Evolutionary conservation across 768 basidiomycete genomes (phyloP), one percentile per base, ranked within the genome.

Genomic region (Leucosporidium yakuticum): DNA sequence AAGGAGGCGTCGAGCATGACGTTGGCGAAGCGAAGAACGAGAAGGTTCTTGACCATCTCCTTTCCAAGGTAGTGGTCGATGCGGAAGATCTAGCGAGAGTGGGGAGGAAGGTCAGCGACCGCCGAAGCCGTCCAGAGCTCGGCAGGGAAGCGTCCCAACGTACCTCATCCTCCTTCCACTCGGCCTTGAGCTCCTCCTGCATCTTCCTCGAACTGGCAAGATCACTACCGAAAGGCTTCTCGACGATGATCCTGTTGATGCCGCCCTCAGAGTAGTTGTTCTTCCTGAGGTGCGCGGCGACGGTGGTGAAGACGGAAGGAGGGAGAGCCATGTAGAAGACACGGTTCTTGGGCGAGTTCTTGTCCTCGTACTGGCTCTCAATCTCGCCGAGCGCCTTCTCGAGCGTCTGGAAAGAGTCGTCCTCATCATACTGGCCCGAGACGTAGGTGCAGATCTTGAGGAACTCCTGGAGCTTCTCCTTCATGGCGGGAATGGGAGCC

Each of bases 61-160:
- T 99, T 99, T 66, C 95, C 95, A 62, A 99, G 88, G 79, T 99
- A 99, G 78, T 99, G 95, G 80, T 99, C 95, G 78, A 99, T 98
- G 62, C 95, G 89, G 86, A 90, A 99, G 15, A 94, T 98, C 82
- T 75, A n/a, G 62, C 12, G 47, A 4, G 54, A 0, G 51, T 19
- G 27, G 19, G 53, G 17, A 23, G 85, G 89, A 96, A 4, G 93
- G 96, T 81, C 60, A 31, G 34, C 31, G 25, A 4, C 19, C 23
- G 49, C 15, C 48, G 48, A 17, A 4, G 6, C 11, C 29, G 2
- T 29, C 4, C 27, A 27, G 36, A 1, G 47, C 12, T 20, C 23
- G 39, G 32, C 39, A 11, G 49, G 3, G 49, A 27, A n/a, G 31
- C 0, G 9, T 36, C 34, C 6, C 12, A 27, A 56, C 74, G 27